Base-by-base conservation (phyloP, 164 flowering plant genomes). In the Tetrastigma voinierianum region DNA sequence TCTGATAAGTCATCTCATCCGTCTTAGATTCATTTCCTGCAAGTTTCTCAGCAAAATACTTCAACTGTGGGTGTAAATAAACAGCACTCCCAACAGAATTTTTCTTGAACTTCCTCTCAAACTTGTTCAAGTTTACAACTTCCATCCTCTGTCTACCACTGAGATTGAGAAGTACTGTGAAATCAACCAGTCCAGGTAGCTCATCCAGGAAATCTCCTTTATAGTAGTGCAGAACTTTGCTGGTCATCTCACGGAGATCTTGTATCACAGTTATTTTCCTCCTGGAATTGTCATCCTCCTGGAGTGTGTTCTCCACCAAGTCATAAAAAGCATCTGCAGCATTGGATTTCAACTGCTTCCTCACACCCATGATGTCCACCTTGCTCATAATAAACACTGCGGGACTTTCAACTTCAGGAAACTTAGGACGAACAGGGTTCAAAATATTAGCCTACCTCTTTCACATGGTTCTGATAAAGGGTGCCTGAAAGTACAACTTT, bases 181-280 rank as follows among this genome's bases (percentile, higher is more conserved):
- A 86, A 61, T 93, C 98, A 51, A 86, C 82, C 21, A 92, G 87
- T 24, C 98, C 99, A 10, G 97, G 98, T 17, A 95, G 84, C 72
- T 95, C 98, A 45, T 92, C 97, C 64, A 89, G 64, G 75, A 85
- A 88, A 73, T 93, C 98, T 52, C 98, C 98, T 66, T 81, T 93
- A 57, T 92, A 93, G 65, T 90, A 96, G 51, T 96, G 97, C 51
- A 92, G 87, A 45, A 95, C 89, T 20, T 82, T 76, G 19, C 70
- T 72, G 0, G 99, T 95, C 92, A 95, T 82, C 74, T 92, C 94
- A 6, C 99, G 84, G 16, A 95, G 77, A 60, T 92, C 96, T 66
- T 84, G 85, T 25, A 90, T 92, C 15, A 95, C 89, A 11, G 79
- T 67, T 6, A 80, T 79, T 70, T 86, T 95, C 67, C 86, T 76